Percentiles rank a stretch among this genome's conserved stretches.
phyloP scores from a whole-genome alignment of 192 early-diverging fungal genomes.

The Rhizoclosmatium sp. region DNA sequence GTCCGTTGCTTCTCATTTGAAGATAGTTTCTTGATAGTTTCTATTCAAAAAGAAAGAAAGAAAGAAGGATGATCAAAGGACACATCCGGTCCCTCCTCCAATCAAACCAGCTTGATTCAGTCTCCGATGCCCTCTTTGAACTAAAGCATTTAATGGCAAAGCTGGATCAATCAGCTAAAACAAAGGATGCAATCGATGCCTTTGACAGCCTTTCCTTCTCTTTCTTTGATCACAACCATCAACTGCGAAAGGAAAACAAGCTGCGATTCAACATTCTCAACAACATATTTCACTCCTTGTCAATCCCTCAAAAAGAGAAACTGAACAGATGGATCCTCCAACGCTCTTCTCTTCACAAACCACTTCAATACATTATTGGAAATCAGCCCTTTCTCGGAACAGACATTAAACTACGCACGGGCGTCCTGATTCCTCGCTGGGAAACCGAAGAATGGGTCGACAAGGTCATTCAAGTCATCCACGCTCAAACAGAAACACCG shows the following conservation, averaged over 20 bases:
- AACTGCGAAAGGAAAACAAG: not conserved
- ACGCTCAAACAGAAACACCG: not conserved
- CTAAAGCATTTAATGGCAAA: not conserved
- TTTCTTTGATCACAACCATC: too few relatives aligned
- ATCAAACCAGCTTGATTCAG: not conserved
- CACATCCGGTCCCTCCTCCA: too few relatives aligned
- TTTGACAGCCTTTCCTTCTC: too few relatives aligned
- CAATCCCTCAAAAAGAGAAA: not conserved
- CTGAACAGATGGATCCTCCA: slow-evolving; percentile 32
- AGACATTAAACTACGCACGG: slow-evolving; percentile 49
- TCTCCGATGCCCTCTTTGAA: not conserved
- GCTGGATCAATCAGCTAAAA: not conserved
- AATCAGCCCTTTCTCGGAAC: slow-evolving; percentile 85
- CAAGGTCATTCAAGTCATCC: slow-evolving; percentile 49
- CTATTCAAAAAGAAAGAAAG: too few relatives aligned
- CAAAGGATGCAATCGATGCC: too few relatives aligned
- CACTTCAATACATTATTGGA: slow-evolving; percentile 93
- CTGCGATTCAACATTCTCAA: not conserved
- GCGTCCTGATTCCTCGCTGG: slow-evolving; percentile 88
- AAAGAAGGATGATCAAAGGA: too few relatives aligned
- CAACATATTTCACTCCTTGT: not conserved
- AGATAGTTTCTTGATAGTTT: too few relatives aligned
- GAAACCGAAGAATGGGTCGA: slow-evolving; percentile 95
- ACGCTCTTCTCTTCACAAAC: slow-evolving; percentile 62
- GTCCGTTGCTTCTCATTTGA: not conserved